Evolutionary conservation across 257 asterid species (phyloP).

Genomic region (Solanum megistacrolobum): DNA sequence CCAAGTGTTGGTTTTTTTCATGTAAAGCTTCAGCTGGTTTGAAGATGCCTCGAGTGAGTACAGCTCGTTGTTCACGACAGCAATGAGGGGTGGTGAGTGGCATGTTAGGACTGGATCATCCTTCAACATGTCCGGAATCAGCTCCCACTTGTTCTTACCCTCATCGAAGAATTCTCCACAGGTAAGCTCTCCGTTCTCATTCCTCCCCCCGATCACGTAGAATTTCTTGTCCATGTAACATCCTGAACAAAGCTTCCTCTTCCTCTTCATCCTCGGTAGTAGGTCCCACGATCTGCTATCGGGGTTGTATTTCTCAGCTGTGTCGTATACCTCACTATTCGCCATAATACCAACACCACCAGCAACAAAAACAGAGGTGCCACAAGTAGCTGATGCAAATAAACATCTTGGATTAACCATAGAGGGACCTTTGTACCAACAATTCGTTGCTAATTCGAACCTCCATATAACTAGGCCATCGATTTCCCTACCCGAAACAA

Average conservation of each 20-base stretch:
- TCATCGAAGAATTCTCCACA: constrained; percentile 68
- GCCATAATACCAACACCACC: constrained; percentile 46
- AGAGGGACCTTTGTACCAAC: constrained; percentile 58
- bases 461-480: constrained; percentile 63
- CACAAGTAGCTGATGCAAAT: constrained; percentile 68
- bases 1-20: constrained; percentile 58
- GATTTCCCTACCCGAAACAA: constrained; percentile 59
- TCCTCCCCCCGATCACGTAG: constrained; percentile 64
- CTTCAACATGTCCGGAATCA: constrained; percentile 56
- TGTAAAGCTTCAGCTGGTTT: constrained; percentile 53
- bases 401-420: constrained; percentile 69
- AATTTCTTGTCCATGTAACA: constrained; percentile 63
- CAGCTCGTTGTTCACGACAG: constrained; percentile 60
- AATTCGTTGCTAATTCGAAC: constrained; percentile 42
- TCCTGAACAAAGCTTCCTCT: constrained; percentile 48
- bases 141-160: constrained; percentile 42
- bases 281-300: constrained; percentile 40
- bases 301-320: constrained; percentile 50
- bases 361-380: constrained; percentile 50
- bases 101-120: constrained; percentile 52
- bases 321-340: constrained; percentile 25
- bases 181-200: constrained; percentile 41
- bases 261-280: constrained; percentile 56
- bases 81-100: constrained; percentile 72
- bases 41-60: constrained; percentile 60